Conservation (phyloP, 495 filamentous ascomycete genomes). For the Cenococcum geophilum region DNA sequence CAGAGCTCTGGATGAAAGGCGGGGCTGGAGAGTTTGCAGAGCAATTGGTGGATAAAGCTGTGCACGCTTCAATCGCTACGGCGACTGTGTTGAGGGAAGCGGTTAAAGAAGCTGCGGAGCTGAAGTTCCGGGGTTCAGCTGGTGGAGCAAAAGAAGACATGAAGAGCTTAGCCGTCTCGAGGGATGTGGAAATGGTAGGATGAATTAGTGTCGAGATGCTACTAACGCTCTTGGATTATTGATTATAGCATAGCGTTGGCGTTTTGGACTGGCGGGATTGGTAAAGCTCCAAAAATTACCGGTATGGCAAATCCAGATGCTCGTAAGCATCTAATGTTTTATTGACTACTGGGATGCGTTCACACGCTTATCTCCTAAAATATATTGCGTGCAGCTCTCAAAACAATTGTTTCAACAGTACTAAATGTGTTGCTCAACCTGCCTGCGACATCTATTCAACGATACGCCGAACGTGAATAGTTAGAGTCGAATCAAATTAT, state of each 20-base stretch:
- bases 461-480: too few relatives aligned
- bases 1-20: conserved; percentile 90
- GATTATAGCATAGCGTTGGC: conserved; percentile 28
- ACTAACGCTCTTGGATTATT: neutral
- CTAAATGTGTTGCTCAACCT: too few relatives aligned
- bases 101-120: conserved; percentile 49
- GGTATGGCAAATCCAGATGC: neutral
- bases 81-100: conserved; percentile 55
- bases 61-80: conserved; percentile 55
- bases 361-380: too few relatives aligned
- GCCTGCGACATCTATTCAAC: too few relatives aligned
- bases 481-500: too few relatives aligned
- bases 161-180: conserved; percentile 2
- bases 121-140: conserved; percentile 21
- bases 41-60: conserved; percentile 55
- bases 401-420: too few relatives aligned
- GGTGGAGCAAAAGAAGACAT: neutral
- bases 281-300: neutral
- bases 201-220: conserved; percentile 1
- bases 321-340: neutral
- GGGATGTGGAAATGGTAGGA: conserved; percentile 24
- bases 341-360: too few relatives aligned
- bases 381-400: too few relatives aligned
- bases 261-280: conserved; percentile 8
- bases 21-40: conserved; percentile 49